These are phyloP conservation scores for Ophiobolus disseminans DNA, from an alignment of 2,329 filamentous ascomycete genomes.

Conservation along the genomic window DNA sequence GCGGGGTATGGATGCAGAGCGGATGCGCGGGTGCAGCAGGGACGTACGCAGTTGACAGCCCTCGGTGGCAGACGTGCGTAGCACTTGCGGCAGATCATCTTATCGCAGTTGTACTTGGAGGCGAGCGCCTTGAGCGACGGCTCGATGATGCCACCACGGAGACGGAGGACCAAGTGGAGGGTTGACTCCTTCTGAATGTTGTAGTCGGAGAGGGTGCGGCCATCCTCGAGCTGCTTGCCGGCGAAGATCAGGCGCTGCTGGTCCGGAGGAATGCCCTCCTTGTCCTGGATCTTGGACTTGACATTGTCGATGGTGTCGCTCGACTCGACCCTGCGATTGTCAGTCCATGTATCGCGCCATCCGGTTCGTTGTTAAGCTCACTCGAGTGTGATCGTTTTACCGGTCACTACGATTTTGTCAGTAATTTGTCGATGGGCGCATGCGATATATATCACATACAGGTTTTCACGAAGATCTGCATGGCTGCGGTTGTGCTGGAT, in stretches of 20 bases:
- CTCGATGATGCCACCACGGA: conserved; percentile 97
- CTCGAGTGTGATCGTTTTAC: conserved; percentile 98
- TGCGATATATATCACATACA: conserved; percentile 56
- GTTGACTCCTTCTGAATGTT: conserved; percentile 99
- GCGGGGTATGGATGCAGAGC: neutral
- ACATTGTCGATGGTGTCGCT: conserved; percentile 99
- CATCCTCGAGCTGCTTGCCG: conserved; percentile 99
- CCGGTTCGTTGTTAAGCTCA: conserved; percentile 69
- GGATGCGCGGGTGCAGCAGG: neutral
- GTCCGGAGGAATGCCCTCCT: conserved; percentile 98
- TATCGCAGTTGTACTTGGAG: conserved; percentile 99
- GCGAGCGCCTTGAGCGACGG: conserved; percentile 97
- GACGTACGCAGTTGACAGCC: conserved; percentile 88
- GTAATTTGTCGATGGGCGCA: conserved; percentile 6
- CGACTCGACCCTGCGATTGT: conserved; percentile 91
- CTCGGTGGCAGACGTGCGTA: conserved; percentile 94
- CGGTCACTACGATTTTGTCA: conserved; percentile 63
- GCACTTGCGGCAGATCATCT: conserved; percentile 99
- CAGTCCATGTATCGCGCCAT: no score
- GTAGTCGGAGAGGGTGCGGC: conserved; percentile 95
- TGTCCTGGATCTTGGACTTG: conserved; percentile 99
- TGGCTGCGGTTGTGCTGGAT: conserved; percentile 32
- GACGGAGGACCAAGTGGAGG: conserved; percentile 96
- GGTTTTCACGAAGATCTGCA: conserved; percentile 92
- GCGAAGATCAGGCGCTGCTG: conserved; percentile 99